Evolutionary conservation across 768 basidiomycete genomes (phyloP).

Genomic region (Tubosaeta sp.): DNA sequence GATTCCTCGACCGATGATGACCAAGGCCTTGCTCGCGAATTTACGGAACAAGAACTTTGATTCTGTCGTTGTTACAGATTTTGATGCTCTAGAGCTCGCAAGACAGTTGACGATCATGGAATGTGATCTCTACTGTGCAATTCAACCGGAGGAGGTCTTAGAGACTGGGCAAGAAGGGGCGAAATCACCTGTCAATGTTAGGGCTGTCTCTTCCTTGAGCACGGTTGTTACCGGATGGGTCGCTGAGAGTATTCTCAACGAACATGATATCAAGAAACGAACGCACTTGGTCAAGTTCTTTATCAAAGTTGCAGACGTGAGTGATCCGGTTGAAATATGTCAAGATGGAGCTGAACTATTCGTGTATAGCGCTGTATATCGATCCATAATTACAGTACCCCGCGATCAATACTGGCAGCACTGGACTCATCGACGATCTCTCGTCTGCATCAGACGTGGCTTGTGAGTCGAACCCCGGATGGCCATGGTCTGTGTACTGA

Average conservation of each 20-base stretch:
- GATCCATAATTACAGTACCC: conserved; percentile 87
- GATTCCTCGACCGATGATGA: conserved; percentile 84
- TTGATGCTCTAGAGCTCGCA: conserved; percentile 88
- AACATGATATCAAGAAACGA: conserved; percentile 84
- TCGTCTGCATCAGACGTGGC: conserved; percentile 90
- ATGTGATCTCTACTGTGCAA: conserved; percentile 78
- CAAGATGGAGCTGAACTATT: conserved; percentile 3
- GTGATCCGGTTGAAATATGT: conserved; percentile 28
- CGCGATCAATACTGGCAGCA: conserved; percentile 89
- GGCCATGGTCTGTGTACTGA: conserved; percentile 5
- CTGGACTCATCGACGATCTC: conserved; percentile 95
- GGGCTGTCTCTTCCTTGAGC: conserved; percentile 81
- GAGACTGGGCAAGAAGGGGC: conserved; percentile 74
- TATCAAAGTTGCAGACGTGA: conserved; percentile 87
- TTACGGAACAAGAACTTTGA: conserved; percentile 64
- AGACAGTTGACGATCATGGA: conserved; percentile 95
- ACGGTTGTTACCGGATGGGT: conserved; percentile 96
- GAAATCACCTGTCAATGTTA: conserved; percentile 64
- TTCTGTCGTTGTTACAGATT: conserved; percentile 75
- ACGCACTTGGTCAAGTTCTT: conserved; percentile 81
- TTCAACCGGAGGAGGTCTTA: conserved; percentile 84
- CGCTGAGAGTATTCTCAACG: conserved; percentile 88
- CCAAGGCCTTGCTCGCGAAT: conserved; percentile 64
- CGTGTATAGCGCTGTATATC: conserved; percentile 69
- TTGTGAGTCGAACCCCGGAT: conserved; percentile 47